phyloP scores from a whole-genome alignment of 2,329 filamentous ascomycete genomes.

The Cordyceps cateniannulata region DNA sequence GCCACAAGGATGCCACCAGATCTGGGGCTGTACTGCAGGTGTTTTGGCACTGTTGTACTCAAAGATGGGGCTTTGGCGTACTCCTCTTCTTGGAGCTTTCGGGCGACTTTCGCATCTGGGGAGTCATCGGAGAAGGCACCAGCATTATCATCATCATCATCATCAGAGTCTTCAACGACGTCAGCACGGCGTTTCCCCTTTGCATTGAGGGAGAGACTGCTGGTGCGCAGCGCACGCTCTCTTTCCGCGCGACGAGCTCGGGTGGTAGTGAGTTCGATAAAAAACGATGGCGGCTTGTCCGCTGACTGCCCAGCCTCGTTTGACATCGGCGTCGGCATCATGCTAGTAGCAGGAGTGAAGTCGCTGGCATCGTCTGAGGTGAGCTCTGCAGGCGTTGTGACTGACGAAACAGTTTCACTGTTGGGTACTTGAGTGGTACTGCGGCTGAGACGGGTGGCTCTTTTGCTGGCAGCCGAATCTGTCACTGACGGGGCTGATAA shows the following conservation, averaged over 20 bases:
- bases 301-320: not conserved
- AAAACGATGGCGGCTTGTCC: conserved; percentile 14
- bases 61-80: conserved; percentile 16
- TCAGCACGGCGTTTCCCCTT: conserved; percentile 36
- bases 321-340: conserved; percentile 27
- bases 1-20: conserved; percentile 1
- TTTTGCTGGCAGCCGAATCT: not conserved
- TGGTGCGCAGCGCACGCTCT: conserved; percentile 29
- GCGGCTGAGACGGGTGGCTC: not conserved
- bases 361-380: conserved; percentile 26
- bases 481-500: not conserved
- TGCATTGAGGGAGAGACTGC: conserved; percentile 40
- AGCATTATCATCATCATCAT: conserved; percentile 26
- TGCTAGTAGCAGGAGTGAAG: conserved; percentile 32
- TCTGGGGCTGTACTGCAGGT: conserved; percentile 1
- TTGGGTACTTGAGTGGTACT: not conserved
- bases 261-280: conserved; percentile 26
- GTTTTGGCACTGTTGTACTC: conserved; percentile 2
- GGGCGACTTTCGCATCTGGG: conserved; percentile 26
- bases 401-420: conserved; percentile 27
- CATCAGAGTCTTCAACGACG: conserved; percentile 37
- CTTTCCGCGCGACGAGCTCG: conserved; percentile 18
- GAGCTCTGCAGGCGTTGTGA: conserved; percentile 23
- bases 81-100: conserved; percentile 29
- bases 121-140: conserved; percentile 21